Evolutionary conservation across 2,329 filamentous ascomycete genomes (phyloP).

Genomic region (Xylaria sp.): DNA sequence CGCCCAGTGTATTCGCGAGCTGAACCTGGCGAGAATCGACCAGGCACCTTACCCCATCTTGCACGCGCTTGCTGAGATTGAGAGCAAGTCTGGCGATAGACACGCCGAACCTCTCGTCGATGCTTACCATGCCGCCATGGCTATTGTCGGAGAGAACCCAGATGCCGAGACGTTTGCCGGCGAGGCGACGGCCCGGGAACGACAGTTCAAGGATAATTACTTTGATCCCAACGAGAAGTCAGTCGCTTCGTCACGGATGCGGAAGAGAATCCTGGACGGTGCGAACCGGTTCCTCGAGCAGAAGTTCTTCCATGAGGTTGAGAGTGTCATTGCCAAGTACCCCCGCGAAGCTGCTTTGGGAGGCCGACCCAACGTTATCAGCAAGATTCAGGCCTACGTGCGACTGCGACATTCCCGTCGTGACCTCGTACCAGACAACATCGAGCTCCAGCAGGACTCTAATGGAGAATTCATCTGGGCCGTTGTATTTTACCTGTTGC

Average conservation of each 20-base stretch:
- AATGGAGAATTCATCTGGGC: constrained; percentile 88
- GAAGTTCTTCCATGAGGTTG: constrained; percentile 72
- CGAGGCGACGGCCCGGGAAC: constrained; percentile 63
- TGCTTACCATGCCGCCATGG: constrained; percentile 74
- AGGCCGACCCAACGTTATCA: constrained; percentile 79
- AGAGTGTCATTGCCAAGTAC: constrained; percentile 72
- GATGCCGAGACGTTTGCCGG: constrained; percentile 54
- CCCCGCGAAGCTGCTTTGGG: constrained; percentile 85
- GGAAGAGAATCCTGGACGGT: constrained; percentile 73
- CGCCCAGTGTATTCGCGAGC: constrained; percentile 68
- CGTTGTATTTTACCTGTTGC: constrained; percentile 83
- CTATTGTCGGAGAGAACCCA: constrained; percentile 69
- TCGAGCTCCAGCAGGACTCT: constrained; percentile 67
- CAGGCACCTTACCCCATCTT: constrained; percentile 67
- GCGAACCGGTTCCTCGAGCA: constrained; percentile 76
- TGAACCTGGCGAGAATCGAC: constrained; percentile 68
- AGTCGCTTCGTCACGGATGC: constrained; percentile 57
- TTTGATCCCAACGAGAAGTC: constrained; percentile 68
- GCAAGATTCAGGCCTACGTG: constrained; percentile 90
- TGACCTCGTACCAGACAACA: constrained; percentile 76
- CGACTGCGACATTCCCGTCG: constrained; percentile 73
- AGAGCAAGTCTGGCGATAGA: constrained; percentile 63
- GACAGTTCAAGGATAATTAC: constrained; percentile 72
- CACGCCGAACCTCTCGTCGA: constrained; percentile 71
- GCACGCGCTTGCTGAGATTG: constrained; percentile 68